These are phyloP conservation scores for Lycium barbarum DNA, from an alignment of 257 asterid genomes.

Conservation along the genomic window DNA sequence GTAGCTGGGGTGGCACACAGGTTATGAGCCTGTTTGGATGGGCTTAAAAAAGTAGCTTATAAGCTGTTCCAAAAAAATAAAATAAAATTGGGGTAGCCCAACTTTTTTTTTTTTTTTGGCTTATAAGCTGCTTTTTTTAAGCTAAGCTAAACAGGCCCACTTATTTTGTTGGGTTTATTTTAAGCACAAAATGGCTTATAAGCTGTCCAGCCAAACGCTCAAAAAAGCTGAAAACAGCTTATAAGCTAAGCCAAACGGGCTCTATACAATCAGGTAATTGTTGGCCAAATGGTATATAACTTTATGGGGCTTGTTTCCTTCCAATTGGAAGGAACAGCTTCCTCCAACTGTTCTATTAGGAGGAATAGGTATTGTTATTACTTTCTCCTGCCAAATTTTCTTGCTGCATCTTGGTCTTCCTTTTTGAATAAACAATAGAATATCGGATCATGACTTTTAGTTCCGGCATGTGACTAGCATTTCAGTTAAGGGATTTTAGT, in stretches of 20 bases:
- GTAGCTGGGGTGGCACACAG: background rate
- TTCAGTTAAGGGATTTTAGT: background rate
- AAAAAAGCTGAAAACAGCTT: too few species aligned
- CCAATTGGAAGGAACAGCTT: slow-evolving; percentile 11
- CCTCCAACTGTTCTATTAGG: slow-evolving; percentile 1
- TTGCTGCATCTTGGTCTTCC: slow-evolving; percentile 8
- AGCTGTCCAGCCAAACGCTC: too few species aligned
- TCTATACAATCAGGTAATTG: background rate
- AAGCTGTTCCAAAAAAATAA: too few species aligned
- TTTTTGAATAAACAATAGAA: slow-evolving; percentile 17
- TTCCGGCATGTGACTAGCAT: background rate
- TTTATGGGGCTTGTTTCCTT: background rate
- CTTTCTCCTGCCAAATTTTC: slow-evolving; percentile 6
- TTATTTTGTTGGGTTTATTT: too few species aligned
- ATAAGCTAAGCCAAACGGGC: too few species aligned
- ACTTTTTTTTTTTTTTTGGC: too few species aligned
- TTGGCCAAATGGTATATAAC: slow-evolving; percentile 6
- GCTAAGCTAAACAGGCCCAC: too few species aligned
- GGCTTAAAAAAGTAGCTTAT: too few species aligned
- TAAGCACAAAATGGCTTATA: too few species aligned
- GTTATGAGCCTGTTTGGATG: too few species aligned
- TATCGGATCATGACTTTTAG: slow-evolving; percentile 10
- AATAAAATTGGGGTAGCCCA: too few species aligned
- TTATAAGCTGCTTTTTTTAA: too few species aligned
- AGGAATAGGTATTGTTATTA: background rate